Percentiles rank a stretch among this genome's conserved stretches.
Evolutionary conservation across 2,329 filamentous ascomycete species (phyloP).

Genomic region (Cladosporium oxysporum): DNA sequence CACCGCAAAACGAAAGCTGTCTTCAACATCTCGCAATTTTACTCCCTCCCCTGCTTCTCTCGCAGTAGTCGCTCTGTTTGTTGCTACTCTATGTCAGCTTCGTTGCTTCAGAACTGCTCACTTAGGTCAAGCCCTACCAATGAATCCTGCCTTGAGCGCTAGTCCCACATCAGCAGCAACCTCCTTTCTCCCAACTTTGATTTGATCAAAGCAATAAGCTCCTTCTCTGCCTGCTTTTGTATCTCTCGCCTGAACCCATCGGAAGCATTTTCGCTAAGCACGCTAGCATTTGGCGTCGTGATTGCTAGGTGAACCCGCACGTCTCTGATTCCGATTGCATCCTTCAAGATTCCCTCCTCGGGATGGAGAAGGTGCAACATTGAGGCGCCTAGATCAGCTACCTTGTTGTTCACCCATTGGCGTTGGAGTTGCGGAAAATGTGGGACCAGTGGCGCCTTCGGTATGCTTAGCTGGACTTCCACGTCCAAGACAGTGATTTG

Average conservation of each 20-base stretch:
- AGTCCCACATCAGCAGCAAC: neutral
- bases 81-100: neutral
- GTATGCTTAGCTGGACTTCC: neutral
- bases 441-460: neutral
- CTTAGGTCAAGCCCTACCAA: neutral
- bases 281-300: neutral
- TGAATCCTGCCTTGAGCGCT: neutral
- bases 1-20: neutral
- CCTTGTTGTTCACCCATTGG: neutral
- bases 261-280: neutral
- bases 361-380: neutral
- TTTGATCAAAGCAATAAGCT: neutral
- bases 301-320: neutral
- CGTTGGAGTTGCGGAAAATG: neutral
- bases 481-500: neutral
- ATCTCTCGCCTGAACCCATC: neutral
- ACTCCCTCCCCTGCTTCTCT: neutral
- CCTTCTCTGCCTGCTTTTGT: neutral
- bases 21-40: neutral
- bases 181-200: neutral
- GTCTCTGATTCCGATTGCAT: neutral
- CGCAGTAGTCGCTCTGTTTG: neutral
- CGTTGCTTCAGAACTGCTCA: neutral
- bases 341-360: neutral
- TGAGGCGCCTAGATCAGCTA: neutral